These are phyloP conservation scores for Colletotrichum ledebouriae DNA, from an alignment of 2,329 filamentous ascomycete genomes.

Conservation along the genomic window DNA sequence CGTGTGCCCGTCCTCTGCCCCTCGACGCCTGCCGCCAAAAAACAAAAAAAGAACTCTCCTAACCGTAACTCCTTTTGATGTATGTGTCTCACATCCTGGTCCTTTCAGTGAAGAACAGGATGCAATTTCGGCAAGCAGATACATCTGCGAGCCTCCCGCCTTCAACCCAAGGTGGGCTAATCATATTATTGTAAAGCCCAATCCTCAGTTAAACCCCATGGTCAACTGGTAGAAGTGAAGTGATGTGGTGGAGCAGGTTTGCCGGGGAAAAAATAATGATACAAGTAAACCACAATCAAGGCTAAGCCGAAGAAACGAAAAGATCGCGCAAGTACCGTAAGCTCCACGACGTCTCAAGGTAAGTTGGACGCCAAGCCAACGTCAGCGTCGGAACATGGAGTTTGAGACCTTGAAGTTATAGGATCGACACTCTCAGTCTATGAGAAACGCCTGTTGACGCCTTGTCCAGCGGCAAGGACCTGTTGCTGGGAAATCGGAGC, in stretches of 20 bases:
- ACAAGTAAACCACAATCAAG: conserved; percentile 28
- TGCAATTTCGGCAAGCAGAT: conserved; percentile 34
- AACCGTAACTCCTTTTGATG: conserved; percentile 60
- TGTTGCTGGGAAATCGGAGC: conserved; percentile 65
- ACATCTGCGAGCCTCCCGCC: conserved; percentile 32
- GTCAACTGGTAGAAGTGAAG: conserved; percentile 16
- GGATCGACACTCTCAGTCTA: conserved; percentile 51
- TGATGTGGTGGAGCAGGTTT: conserved; percentile 22
- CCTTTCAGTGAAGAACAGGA: conserved; percentile 37
- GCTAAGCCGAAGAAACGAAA: conserved; percentile 8
- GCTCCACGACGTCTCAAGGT: background rate
- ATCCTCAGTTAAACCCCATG: conserved; percentile 12
- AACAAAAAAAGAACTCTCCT: conserved; percentile 46
- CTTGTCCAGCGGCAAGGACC: conserved; percentile 67
- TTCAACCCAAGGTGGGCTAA: conserved; percentile 25
- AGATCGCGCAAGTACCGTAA: background rate
- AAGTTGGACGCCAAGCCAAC: conserved; percentile 28
- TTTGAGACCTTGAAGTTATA: background rate
- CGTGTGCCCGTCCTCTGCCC: conserved; percentile 23
- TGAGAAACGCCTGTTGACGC: conserved; percentile 69
- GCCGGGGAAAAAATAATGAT: conserved; percentile 36
- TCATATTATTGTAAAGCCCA: conserved; percentile 28
- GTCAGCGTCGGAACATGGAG: background rate
- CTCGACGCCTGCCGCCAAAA: conserved; percentile 31
- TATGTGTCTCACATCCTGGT: conserved; percentile 54